Conservation (phyloP, 495 filamentous ascomycete genomes). For the Aspergillus cristatus region DNA sequence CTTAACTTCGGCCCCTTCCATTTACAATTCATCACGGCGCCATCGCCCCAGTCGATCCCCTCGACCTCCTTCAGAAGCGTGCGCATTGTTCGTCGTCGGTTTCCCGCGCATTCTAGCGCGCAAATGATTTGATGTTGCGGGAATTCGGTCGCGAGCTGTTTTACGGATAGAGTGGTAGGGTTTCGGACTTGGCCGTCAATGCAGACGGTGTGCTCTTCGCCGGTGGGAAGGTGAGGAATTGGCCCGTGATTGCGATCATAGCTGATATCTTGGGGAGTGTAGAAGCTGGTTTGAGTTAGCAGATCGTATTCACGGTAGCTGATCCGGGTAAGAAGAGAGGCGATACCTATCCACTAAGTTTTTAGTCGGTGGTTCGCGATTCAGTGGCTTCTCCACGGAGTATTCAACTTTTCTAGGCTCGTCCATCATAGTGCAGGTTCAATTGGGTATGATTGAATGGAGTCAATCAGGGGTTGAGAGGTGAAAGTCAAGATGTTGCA, state of each 20-base stretch:
- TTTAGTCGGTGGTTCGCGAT: slow-evolving; percentile 33
- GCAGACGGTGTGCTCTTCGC: slow-evolving; percentile 29
- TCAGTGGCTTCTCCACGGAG: slow-evolving; percentile 30
- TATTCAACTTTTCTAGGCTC: slow-evolving; percentile 19
- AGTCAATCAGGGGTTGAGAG: too few species aligned
- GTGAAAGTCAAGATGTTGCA: too few species aligned
- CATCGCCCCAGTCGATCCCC: slow-evolving; percentile 56
- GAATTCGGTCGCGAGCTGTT: slow-evolving; percentile 35
- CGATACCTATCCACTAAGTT: slow-evolving; percentile 28
- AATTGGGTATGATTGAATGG: too few species aligned
- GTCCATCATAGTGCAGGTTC: too few species aligned
- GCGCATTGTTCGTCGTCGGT: slow-evolving; percentile 56
- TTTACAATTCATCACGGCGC: slow-evolving; percentile 53
- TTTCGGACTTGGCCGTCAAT: slow-evolving; percentile 30
- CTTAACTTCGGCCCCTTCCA: slow-evolving; percentile 47
- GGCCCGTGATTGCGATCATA: slow-evolving; percentile 48
- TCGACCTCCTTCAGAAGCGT: slow-evolving; percentile 50
- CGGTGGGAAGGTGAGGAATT: slow-evolving; percentile 34
- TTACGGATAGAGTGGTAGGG: slow-evolving; percentile 20
- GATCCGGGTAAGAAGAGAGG: too few species aligned
- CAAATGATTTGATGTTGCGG: slow-evolving; percentile 45
- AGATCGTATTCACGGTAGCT: too few species aligned
- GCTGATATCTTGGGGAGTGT: slow-evolving; percentile 23
- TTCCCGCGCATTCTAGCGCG: slow-evolving; percentile 55
- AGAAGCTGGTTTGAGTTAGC: slow-evolving; percentile 24